Evolutionary conservation across 75 land plant species (phyloP).

Genomic region (Gnetum montanum): DNA sequence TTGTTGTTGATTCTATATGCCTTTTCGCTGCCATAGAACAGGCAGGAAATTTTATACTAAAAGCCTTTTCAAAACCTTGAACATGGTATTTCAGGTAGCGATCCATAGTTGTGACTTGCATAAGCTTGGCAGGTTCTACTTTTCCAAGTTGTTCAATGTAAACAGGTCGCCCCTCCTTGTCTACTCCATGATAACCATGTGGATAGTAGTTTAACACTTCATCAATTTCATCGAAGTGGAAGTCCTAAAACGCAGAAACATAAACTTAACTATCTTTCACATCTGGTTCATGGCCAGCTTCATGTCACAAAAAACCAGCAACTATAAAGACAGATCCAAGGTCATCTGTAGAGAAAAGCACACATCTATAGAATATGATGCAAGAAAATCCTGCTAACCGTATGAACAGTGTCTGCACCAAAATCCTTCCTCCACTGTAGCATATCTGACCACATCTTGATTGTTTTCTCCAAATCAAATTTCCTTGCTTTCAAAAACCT

Average conservation of each 20-base stretch:
- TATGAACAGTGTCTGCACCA: slow-evolving; percentile 64
- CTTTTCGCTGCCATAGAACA: slow-evolving; percentile 73
- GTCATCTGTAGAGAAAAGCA: no score
- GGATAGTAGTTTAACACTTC: slow-evolving; percentile 70
- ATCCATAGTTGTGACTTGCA: slow-evolving; percentile 72
- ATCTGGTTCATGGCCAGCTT: no score
- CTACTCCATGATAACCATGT: slow-evolving; percentile 80
- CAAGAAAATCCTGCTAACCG: slow-evolving; percentile 25
- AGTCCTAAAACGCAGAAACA: slow-evolving; percentile 34
- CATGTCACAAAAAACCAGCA: no score
- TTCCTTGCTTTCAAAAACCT: slow-evolving; percentile 81
- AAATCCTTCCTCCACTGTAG: slow-evolving; percentile 69
- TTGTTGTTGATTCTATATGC: slow-evolving; percentile 79
- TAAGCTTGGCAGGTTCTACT: slow-evolving; percentile 62
- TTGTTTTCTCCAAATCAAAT: slow-evolving; percentile 54
- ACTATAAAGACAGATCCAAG: no score
- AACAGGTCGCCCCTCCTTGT: slow-evolving; percentile 81
- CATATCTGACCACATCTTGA: slow-evolving; percentile 76
- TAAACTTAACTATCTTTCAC: no score
- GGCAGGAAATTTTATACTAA: slow-evolving; percentile 63
- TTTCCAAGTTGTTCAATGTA: slow-evolving; percentile 75
- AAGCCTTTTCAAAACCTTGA: slow-evolving; percentile 54
- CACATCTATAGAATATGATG: no score
- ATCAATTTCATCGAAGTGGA: slow-evolving; percentile 44
- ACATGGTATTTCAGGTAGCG: slow-evolving; percentile 72